These are phyloP conservation scores for Trametopsis cervina DNA, from an alignment of 768 basidiomycete species.

Conservation along the genomic window DNA sequence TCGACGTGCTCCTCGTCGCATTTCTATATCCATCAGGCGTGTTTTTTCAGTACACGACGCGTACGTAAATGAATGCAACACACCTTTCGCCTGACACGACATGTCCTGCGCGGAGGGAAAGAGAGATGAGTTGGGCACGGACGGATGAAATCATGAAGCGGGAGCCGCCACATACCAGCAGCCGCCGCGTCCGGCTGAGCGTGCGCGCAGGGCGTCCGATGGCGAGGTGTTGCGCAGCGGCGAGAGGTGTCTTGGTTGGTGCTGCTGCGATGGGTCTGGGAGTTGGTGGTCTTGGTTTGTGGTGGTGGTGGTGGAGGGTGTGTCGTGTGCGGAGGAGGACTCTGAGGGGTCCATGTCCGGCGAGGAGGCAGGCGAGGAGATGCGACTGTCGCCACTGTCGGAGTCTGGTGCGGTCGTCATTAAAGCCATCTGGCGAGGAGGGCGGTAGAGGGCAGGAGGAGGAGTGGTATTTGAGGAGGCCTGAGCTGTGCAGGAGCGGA, in stretches of 20 bases:
- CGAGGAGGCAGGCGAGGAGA: slow-evolving; percentile 9
- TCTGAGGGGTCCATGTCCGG: slow-evolving; percentile 5
- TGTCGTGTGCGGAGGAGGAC: slow-evolving; percentile 3
- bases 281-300: slow-evolving; percentile 11
- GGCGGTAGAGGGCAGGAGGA: not conserved
- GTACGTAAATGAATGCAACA: slow-evolving; percentile 16
- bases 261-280: slow-evolving; percentile 16
- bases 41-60: slow-evolving; percentile 13
- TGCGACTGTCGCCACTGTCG: slow-evolving; percentile 5
- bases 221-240: slow-evolving; percentile 37
- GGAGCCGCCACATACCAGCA: slow-evolving; percentile 53
- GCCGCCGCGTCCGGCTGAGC: slow-evolving; percentile 60
- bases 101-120: slow-evolving; percentile 50
- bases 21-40: slow-evolving; percentile 47
- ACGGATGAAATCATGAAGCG: not conserved
- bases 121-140: not conserved
- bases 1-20: slow-evolving; percentile 76
- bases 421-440: slow-evolving; percentile 9
- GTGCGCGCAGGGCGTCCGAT: slow-evolving; percentile 19
- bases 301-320: slow-evolving; percentile 12
- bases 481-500: slow-evolving; percentile 12
- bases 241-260: slow-evolving; percentile 46
- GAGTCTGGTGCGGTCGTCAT: slow-evolving; percentile 5
- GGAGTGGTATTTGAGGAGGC: slow-evolving; percentile 7
- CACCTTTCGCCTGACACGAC: slow-evolving; percentile 77